A percentile compares a stretch with the other conserved stretches of the same genome.
These are phyloP conservation scores for Pleomassaria siparia DNA, from an alignment of 2,329 filamentous ascomycete genomes.

Conservation along the genomic window DNA sequence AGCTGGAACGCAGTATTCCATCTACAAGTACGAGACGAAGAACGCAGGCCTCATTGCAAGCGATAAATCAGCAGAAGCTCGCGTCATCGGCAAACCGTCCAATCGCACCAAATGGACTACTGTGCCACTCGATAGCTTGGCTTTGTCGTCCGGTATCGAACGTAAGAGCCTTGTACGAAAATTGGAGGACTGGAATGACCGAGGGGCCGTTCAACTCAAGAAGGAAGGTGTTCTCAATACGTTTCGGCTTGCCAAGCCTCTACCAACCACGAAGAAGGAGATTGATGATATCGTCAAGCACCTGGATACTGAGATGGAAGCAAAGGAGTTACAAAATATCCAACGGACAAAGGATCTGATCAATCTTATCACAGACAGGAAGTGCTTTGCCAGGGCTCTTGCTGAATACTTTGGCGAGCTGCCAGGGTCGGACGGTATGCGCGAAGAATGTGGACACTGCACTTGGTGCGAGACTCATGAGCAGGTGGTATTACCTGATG, in stretches of 20 bases:
- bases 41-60: constrained; percentile 36
- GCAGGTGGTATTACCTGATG: constrained; percentile 41
- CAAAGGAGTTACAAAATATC: constrained; percentile 58
- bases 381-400: constrained; percentile 57
- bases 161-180: constrained; percentile 56
- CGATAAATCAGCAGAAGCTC: constrained; percentile 48
- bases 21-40: constrained; percentile 52
- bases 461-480: constrained; percentile 48
- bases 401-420: constrained; percentile 61
- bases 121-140: constrained; percentile 53
- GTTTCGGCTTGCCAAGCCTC: constrained; percentile 52
- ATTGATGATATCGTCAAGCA: constrained; percentile 50
- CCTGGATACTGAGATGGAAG: constrained; percentile 55
- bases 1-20: constrained; percentile 58
- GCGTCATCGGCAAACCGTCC: constrained; percentile 48
- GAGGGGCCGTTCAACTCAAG: constrained; percentile 53
- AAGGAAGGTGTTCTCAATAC: constrained; percentile 56
- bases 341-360: constrained; percentile 54
- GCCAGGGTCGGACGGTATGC: constrained; percentile 42
- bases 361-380: constrained; percentile 54
- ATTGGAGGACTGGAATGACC: constrained; percentile 57
- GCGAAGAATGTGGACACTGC: constrained; percentile 57
- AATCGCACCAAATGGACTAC: constrained; percentile 48
- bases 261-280: constrained; percentile 49
- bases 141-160: constrained; percentile 32